These are phyloP conservation scores for Lotus japonicus DNA, from an alignment of 306 rosid species.

Conservation along the genomic window DNA sequence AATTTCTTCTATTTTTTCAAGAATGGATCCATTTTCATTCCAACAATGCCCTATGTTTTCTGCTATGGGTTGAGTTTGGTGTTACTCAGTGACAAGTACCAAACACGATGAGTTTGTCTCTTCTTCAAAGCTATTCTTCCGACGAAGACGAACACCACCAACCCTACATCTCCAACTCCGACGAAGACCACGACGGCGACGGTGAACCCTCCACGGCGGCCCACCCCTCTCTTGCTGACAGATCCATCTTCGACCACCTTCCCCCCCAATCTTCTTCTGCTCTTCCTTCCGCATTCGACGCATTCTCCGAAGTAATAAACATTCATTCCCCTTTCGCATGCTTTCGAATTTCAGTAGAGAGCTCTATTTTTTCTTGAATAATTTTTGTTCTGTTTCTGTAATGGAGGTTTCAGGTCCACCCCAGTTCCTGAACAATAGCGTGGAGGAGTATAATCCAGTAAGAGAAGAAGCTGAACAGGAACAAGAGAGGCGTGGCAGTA, in stretches of 20 bases:
- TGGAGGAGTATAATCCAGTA: conserved; percentile 40
- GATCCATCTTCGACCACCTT: conserved; percentile 53
- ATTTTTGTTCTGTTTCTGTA: neutral
- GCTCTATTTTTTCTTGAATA: too few species aligned
- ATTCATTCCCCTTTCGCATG: neutral
- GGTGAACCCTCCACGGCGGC: conserved; percentile 12
- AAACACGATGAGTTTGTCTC: conserved; percentile 63
- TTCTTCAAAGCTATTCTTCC: conserved; percentile 84
- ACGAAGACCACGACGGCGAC: neutral
- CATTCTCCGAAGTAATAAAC: conserved; percentile 70
- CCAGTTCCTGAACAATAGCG: conserved; percentile 69
- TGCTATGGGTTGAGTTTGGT: too few species aligned
- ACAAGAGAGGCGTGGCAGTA: conserved; percentile 39
- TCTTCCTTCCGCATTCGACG: conserved; percentile 89
- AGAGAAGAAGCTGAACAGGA: conserved; percentile 41
- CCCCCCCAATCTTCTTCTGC: conserved; percentile 57
- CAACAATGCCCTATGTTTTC: too few species aligned
- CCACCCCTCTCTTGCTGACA: conserved; percentile 47
- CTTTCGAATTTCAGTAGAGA: neutral
- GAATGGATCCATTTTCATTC: too few species aligned
- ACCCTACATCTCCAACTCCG: conserved; percentile 24
- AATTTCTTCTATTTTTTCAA: too few species aligned
- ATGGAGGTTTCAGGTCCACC: conserved; percentile 87
- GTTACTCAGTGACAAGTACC: too few species aligned
- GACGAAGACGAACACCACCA: conserved; percentile 49